These are phyloP conservation scores for Megacollybia platyphylla DNA, from an alignment of 1,284 basidiomycete genomes.

Conservation along the genomic window DNA sequence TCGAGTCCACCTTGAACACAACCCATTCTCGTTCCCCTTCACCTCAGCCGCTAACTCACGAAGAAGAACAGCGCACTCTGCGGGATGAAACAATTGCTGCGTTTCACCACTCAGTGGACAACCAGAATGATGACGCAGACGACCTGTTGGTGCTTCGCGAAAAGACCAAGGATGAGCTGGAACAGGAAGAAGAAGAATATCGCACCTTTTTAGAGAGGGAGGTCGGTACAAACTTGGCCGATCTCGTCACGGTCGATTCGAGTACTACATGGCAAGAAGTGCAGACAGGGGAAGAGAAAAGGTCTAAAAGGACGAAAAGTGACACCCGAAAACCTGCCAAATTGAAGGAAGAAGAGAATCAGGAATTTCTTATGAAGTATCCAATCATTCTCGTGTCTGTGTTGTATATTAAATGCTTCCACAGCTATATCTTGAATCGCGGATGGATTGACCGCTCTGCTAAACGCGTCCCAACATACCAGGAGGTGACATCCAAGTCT, in stretches of 20 bases:
- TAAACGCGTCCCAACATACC: slow-evolving; percentile 70
- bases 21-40: slow-evolving; percentile 38
- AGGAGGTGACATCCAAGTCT: slow-evolving; percentile 48
- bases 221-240: slow-evolving; percentile 66
- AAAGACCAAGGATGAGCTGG: slow-evolving; percentile 65
- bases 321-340: slow-evolving; percentile 16
- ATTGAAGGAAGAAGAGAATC: slow-evolving; percentile 51
- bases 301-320: slow-evolving; percentile 18
- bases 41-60: slow-evolving; percentile 53
- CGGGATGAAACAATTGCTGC: slow-evolving; percentile 78
- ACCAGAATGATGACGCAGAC: slow-evolving; percentile 41
- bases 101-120: slow-evolving; percentile 46
- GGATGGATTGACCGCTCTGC: slow-evolving; percentile 83
- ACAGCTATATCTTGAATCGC: slow-evolving; percentile 86
- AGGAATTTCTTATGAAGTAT: slow-evolving; percentile 87
- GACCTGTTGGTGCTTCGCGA: slow-evolving; percentile 64
- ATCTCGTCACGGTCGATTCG: slow-evolving; percentile 36
- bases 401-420: slow-evolving; percentile 1
- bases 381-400: slow-evolving; percentile 14
- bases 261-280: slow-evolving; percentile 10
- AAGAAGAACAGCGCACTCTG: slow-evolving; percentile 67
- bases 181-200: slow-evolving; percentile 73
- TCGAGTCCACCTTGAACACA: slow-evolving; percentile 38
- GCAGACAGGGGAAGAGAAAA: slow-evolving; percentile 16
- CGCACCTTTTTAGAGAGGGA: slow-evolving; percentile 69